phyloP scores from a whole-genome alignment of 768 basidiomycete genomes.

The Mycena albidolilacea region DNA sequence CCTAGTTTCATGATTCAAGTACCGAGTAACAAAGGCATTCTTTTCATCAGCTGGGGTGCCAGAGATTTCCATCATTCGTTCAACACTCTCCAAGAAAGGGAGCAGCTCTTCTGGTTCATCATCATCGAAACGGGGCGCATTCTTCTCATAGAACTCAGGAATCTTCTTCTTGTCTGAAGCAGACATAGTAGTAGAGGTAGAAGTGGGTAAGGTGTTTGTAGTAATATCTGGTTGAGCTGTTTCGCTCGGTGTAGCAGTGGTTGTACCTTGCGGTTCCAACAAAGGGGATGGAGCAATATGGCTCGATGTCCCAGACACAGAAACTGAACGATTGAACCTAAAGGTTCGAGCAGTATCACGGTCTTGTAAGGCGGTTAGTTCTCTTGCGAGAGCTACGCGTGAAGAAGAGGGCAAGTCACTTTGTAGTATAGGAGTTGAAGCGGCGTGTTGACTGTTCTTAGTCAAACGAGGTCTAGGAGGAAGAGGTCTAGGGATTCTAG shows the following conservation, averaged over 20 bases:
- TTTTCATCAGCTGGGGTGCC: not conserved
- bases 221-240: not conserved
- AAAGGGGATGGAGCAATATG: too few relatives aligned
- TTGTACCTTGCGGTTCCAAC: slow-evolving; percentile 2
- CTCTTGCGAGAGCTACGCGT: too few relatives aligned
- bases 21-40: slow-evolving; percentile 6
- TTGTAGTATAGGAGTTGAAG: too few relatives aligned
- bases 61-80: slow-evolving; percentile 13
- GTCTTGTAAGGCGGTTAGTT: too few relatives aligned
- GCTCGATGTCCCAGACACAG: too few relatives aligned
- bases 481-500: too few relatives aligned
- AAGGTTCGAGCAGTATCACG: too few relatives aligned
- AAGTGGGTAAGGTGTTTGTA: not conserved
- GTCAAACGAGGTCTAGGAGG: too few relatives aligned
- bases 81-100: slow-evolving; percentile 18
- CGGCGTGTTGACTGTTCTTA: too few relatives aligned
- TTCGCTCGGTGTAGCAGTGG: not conserved
- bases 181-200: not conserved
- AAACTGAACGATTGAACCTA: too few relatives aligned
- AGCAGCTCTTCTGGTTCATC: slow-evolving; percentile 2
- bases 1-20: not conserved
- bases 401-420: too few relatives aligned
- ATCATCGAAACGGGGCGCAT: slow-evolving; percentile 12
- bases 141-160: slow-evolving; percentile 19
- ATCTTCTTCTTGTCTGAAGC: slow-evolving; percentile 1